These are phyloP conservation scores for Scedosporium dehoogii DNA, from an alignment of 2,329 filamentous ascomycete genomes.

Conservation along the genomic window DNA sequence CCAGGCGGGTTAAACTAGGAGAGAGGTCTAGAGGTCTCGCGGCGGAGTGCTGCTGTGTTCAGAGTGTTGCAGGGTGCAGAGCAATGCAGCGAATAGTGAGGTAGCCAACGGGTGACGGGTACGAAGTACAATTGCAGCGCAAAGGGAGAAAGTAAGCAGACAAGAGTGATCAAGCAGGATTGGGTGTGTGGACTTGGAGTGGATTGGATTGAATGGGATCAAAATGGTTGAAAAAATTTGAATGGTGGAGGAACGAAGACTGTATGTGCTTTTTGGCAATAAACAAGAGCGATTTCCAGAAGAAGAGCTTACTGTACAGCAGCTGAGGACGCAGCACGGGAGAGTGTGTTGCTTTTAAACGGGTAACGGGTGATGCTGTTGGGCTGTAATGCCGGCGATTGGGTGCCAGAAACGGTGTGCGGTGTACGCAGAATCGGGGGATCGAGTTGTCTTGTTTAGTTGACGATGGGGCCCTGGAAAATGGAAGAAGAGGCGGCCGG, in stretches of 20 bases:
- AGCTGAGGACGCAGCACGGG: background rate
- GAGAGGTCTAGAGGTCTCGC: background rate
- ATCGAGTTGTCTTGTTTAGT: background rate
- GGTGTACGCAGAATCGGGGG: background rate
- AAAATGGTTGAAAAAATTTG: background rate
- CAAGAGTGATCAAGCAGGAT: background rate
- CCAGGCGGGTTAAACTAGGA: background rate
- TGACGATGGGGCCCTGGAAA: background rate
- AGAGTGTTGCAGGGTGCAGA: background rate
- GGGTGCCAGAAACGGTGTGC: constrained; percentile 6
- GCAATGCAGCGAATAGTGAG: background rate
- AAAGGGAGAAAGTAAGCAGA: background rate
- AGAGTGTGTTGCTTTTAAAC: constrained; percentile 1
- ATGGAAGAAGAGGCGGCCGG: background rate
- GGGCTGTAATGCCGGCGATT: constrained; percentile 6
- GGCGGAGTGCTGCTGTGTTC: background rate
- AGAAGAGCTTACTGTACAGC: background rate
- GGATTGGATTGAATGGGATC: background rate
- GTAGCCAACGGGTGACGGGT: background rate
- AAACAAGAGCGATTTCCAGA: background rate
- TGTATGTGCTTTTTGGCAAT: background rate
- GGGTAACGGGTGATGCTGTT: constrained; percentile 4
- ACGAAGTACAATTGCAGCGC: background rate
- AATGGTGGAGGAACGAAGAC: background rate
- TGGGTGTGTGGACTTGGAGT: background rate